These are phyloP conservation scores for Casuarina glauca DNA, from an alignment of 306 rosid species.

Conservation along the genomic window DNA sequence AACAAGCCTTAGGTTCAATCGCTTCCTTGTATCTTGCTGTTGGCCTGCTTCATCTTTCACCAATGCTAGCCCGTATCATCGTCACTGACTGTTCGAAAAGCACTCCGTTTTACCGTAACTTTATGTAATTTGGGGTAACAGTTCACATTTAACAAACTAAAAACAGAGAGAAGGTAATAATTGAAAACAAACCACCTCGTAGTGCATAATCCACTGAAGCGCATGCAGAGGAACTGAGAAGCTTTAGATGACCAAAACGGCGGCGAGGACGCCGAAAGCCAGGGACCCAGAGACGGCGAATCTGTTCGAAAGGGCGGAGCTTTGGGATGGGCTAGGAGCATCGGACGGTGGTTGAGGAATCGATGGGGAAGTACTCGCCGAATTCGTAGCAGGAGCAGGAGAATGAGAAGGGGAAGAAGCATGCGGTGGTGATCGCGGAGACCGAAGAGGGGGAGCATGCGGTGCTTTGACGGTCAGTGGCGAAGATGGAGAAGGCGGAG, in stretches of 20 bases:
- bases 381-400: background rate
- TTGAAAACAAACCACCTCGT: background rate
- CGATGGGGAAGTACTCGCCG: conserved; percentile 27
- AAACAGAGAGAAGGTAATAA: background rate
- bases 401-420: conserved; percentile 28
- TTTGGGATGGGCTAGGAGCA: conserved; percentile 29
- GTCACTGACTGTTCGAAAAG: background rate
- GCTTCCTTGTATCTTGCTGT: no score
- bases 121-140: no score
- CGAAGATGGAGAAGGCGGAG: conserved; percentile 26
- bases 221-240: background rate
- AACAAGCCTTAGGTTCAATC: no score
- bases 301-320: conserved; percentile 12
- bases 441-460: background rate
- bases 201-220: background rate
- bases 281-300: conserved; percentile 35
- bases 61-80: background rate
- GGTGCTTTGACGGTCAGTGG: background rate
- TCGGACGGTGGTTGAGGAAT: conserved; percentile 34
- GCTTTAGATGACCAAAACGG: conserved; percentile 35
- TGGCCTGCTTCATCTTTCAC: no score
- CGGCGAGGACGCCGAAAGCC: conserved; percentile 24
- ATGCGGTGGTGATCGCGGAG: background rate
- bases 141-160: background rate
- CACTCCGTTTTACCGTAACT: no score